A percentile compares a stretch with the other conserved stretches of the same genome.
Conservation (phyloP, 2,329 filamentous ascomycete genomes). For the Aspergillus hiratsukae region DNA sequence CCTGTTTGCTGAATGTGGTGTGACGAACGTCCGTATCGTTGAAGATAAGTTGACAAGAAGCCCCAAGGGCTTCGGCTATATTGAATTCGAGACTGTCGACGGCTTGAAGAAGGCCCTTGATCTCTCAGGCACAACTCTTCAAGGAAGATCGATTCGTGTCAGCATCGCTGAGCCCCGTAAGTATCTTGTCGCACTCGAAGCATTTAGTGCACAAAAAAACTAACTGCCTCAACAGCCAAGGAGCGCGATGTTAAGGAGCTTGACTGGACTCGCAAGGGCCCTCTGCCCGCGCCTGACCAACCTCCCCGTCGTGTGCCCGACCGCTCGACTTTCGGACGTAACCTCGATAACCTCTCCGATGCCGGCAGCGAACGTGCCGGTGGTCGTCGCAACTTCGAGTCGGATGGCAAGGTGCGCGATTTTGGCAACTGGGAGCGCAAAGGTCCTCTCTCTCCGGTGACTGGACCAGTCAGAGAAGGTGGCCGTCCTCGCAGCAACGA, state of each 20-base stretch:
- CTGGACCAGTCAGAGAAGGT: slow-evolving; percentile 52
- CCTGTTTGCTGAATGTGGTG: slow-evolving; percentile 79
- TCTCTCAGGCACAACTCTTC: slow-evolving; percentile 75
- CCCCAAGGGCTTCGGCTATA: slow-evolving; percentile 97
- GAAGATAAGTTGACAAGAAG: slow-evolving; percentile 91
- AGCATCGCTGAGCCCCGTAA: slow-evolving; percentile 96
- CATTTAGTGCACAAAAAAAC: not conserved
- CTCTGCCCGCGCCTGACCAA: slow-evolving; percentile 73
- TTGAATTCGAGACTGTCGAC: slow-evolving; percentile 83
- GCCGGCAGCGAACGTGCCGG: slow-evolving; percentile 62
- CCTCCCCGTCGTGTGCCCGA: slow-evolving; percentile 56
- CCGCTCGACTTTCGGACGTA: slow-evolving; percentile 52
- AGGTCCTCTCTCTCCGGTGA: slow-evolving; percentile 75
- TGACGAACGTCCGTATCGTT: slow-evolving; percentile 90
- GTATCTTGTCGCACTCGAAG: slow-evolving; percentile 8
- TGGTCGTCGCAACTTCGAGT: slow-evolving; percentile 61
- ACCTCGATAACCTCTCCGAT: slow-evolving; percentile 52
- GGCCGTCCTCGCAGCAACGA: slow-evolving; percentile 59
- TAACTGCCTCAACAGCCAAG: slow-evolving; percentile 63
- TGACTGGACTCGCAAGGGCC: slow-evolving; percentile 92
- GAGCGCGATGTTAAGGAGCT: slow-evolving; percentile 78
- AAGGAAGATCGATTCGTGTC: slow-evolving; percentile 84
- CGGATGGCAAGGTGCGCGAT: slow-evolving; percentile 72
- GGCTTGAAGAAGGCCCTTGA: slow-evolving; percentile 87
- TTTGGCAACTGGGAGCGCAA: slow-evolving; percentile 92